Evolutionary conservation across 2,329 filamentous ascomycete species (phyloP), one percentile per base, ranked within the genome.

Genomic region (Botrytis hyacinthi): DNA sequence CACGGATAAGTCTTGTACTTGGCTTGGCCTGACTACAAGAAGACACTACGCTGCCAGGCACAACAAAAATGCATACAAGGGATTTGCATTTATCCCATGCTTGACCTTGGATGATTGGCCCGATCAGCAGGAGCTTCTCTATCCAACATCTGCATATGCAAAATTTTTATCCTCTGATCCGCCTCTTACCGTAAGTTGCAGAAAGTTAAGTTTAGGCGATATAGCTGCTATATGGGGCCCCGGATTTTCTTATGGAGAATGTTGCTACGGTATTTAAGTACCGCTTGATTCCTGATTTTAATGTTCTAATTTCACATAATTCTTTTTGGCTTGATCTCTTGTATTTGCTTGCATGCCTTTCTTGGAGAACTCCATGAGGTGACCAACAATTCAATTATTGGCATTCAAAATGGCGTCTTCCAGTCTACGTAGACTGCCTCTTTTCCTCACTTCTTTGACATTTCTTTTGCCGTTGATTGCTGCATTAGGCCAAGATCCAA

Each of bases 401-500:
- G 37, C 35, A 69, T 57, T 57, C 48, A 69, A 12, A 32, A 69
- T 69, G 48, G 44, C 40, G 18, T 57, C 37, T 57, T 69, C 35
- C 48, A n/a, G 29, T 29, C 48, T 71, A n/a, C 14, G 29, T 32
- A 14, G 59, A 26, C 4, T 71, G 14, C 59, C 69, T 66, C 59
- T 71, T 51, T 51, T 48, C 6, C 40, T 70, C 5, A n/a, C 54
- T 40, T 48, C 62, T 14, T 62, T 67, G n/a, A 48, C 54, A 32
- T 40, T 60, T n/a, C 42, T 60, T 22, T 37, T 48, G 37, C 57
- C 65, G 6, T 72, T 67, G 48, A 26, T 68, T 66, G 26, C 44
- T 42, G 46, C 62, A 42, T 44, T 72, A n/a, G 62, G 62, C 26
- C 62, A 72, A 57, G 40, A 44, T 46, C 60, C 65, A 72, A 68